Evolutionary conservation across 495 filamentous ascomycete genomes (phyloP), one percentile per base, ranked within the genome.

Genomic region (Neurospora cerealis): DNA sequence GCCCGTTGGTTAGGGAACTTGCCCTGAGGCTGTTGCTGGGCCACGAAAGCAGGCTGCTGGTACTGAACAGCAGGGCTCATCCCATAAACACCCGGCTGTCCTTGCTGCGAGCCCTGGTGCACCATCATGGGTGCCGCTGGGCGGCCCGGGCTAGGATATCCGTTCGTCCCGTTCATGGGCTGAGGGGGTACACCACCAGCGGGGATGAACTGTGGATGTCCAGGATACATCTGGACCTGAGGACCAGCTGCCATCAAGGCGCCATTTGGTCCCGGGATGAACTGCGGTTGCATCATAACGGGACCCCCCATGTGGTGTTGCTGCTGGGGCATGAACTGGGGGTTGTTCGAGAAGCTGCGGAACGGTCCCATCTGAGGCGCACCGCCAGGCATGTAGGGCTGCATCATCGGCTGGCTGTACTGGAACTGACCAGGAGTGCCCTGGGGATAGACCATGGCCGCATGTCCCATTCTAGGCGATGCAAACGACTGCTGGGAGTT

Each of bases 61-160:
- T 90, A 92, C 74, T 89, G 89, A 75, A 89, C 85, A 32, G 85
- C 88, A 39, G 90, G 90, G 72, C 87, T 87, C 89, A 92, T 91
- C 70, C 88, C 84, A 75, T 87, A 93, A 79, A 92, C 77, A 24
- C 73, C 88, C 70, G 87, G 84, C 71, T 93, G 91, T 19, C 91
- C 91, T 74, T 91, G 90, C 75, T 93, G 92, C 28, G 92, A 94
- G 70, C 91, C 91, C 80, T 89, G 87, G 54, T 83, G 84, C 37
- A 79, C 85, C 88, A 93, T 93, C 92, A 95, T 95, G 83, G 95
- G 91, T 3, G 92, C 93, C 1, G 92, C 88, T 36, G 88, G 88
- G 24, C 93, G 87, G 70, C 92, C 89, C 1, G 93, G 93, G 78
- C 92, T 95, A n/a, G 93, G 92, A 81, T 91, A 97, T 21, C 93